Base-by-base conservation (phyloP, 176 grass and related monocot genomes). In the Poa pratensis region DNA sequence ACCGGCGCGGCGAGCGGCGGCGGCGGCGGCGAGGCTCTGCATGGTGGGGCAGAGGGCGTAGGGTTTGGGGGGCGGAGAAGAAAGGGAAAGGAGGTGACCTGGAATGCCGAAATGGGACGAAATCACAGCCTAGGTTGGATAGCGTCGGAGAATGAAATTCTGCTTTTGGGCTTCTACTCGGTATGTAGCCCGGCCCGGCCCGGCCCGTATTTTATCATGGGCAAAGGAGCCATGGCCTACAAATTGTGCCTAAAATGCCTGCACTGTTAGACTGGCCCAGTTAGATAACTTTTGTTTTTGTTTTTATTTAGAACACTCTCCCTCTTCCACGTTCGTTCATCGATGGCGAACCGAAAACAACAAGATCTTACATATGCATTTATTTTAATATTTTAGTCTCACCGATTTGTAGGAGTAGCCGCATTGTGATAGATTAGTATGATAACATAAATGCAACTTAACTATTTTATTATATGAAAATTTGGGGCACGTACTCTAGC, bases 1-100 rank as follows among this genome's bases (percentile, higher is more conserved):
- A 27, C 80, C 75, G 84, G 89, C 75, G 58, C 74, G 89, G 80
- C 80, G 84, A 51, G 74, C 24, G 16, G 32, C 79, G 19, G 84
- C 77, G 87, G 87, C 87, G 79, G 88, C 84, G 68, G 75, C 84
- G 75, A 87, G 80, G 80, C 68, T 48, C 59, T 37, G 37, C 85
- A 87, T 90, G 80, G 80, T 89, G 30, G 77, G 48, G 50, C 24
- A 30, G 4, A 30, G 4, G 49, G 68, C 32, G 82, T 86, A 74
- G 86, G 85, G 74, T 86, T 89, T 82, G 69, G 58, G 78, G 61
- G 37, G 23, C 81, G 81, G 53, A 35, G 43, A 58, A 52, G 58
- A 51, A 40, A 32, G 69, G 82, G 64, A n/a, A 50, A 78, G 63
- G 48, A 78, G 61, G 24, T 14, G 46, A 37, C 64, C 35, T 60